Evolutionary conservation across 164 flowering plant genomes (phyloP), one percentile per base, ranked within the genome.

Genomic region (Buxus sempervirens): DNA sequence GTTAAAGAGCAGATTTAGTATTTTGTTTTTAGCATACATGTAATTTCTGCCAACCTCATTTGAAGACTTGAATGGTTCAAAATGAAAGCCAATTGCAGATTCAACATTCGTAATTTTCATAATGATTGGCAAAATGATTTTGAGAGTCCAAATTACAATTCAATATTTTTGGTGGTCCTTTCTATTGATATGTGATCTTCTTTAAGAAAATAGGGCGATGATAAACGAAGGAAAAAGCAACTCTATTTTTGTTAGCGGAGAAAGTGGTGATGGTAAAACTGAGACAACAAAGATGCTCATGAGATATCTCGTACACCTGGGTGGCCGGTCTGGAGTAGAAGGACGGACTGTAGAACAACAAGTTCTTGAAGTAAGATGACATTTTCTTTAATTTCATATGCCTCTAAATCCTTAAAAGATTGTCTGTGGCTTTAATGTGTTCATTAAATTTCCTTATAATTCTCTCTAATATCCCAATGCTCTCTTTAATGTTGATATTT

Each of bases 211-310:
- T 38, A 95, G 99, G 82, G 97, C 92, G 64, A 95, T 95, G 99
- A 89, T 90, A 54, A 95, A 90, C 70, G 99, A 95, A 72, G 97
- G 98, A 54, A 93, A 91, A 78, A 92, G 98, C 84, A 93, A 95
- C 76, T 93, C 99, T 45, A 93, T 95, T 80, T 82, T 95, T 51
- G 99, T 95, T 53, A 95, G 99, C 83, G 99, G 99, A 77, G 99
- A 95, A 78, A 95, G 99, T 87, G 99, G 99, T 74, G 99, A 97
- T 73, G 99, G 98, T 75, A 95, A 95, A 79, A 95, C 99, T 49
- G 99, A 95, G 82, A 95, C 99, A 19, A 95, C 99, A 68, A 95
- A 95, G 82, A 90, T 90, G 99, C 93, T 95, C 56, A 95, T 95
- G 99, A 82, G 95, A 62, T 95, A 95, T 76, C 98, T 95, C 81